These are phyloP conservation scores for Guyanaporus albipodus DNA, from an alignment of 768 basidiomycete genomes.

Conservation along the genomic window DNA sequence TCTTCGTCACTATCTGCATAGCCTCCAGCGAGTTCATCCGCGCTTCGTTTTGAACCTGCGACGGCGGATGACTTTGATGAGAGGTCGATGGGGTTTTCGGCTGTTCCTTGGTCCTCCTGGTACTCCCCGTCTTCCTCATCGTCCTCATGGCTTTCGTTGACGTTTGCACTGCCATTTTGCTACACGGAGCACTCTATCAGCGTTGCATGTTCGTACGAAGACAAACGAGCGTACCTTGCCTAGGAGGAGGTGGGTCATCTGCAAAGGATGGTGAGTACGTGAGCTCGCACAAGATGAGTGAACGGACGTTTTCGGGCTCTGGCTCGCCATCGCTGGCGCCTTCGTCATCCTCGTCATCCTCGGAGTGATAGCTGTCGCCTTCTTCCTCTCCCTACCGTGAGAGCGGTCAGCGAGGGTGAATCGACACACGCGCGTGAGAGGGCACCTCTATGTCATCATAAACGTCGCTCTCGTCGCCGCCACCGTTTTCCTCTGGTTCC, in stretches of 20 bases:
- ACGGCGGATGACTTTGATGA: constrained; percentile 1
- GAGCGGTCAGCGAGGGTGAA: background rate
- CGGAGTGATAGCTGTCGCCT: constrained; percentile 6
- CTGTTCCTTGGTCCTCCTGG: constrained; percentile 5
- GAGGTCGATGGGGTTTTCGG: constrained; percentile 9
- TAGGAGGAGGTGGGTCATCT: constrained; percentile 26
- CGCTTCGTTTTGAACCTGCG: constrained; percentile 25
- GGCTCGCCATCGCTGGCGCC: background rate
- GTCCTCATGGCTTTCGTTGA: constrained; percentile 17
- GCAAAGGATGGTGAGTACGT: constrained; percentile 4
- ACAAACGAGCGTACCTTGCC: constrained; percentile 11
- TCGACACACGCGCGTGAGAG: background rate
- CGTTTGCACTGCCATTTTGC: constrained; percentile 11
- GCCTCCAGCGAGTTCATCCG: constrained; percentile 18
- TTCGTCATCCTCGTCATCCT: constrained; percentile 17
- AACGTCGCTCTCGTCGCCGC: constrained; percentile 28
- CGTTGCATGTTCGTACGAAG: background rate
- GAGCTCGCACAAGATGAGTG: background rate
- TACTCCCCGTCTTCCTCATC: constrained; percentile 23
- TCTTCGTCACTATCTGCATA: constrained; percentile 11
- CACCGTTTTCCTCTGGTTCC: constrained; percentile 6
- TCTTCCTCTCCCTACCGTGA: constrained; percentile 20
- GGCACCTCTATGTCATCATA: constrained; percentile 28
- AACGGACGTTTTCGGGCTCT: constrained; percentile 11
- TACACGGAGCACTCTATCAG: background rate